A percentile compares a stretch with the other conserved stretches of the same genome.
Conservation (phyloP, 1,284 basidiomycete species). For the Vanrija sp. region DNA sequence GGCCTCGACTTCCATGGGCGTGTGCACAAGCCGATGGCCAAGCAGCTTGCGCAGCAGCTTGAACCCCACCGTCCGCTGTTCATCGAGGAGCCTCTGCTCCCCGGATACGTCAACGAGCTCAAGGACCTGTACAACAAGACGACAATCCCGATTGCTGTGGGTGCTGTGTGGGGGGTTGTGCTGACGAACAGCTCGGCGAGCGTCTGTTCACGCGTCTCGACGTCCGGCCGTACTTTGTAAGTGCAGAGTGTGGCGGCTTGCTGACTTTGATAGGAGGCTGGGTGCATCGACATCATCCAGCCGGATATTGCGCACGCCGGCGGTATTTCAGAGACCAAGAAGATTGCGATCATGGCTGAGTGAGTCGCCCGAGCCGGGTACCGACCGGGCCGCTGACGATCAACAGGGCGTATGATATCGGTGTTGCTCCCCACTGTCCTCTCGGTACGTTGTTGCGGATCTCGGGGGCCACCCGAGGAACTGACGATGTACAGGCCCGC, state of each 20-base stretch:
- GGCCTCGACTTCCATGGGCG: conserved; percentile 54
- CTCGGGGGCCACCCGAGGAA: background rate
- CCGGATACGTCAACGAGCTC: conserved; percentile 50
- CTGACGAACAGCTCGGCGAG: conserved; percentile 57
- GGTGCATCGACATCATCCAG: conserved; percentile 67
- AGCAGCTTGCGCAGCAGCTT: conserved; percentile 64
- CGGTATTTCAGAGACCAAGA: conserved; percentile 68
- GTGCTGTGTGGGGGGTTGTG: conserved; percentile 3
- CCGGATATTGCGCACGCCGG: conserved; percentile 61
- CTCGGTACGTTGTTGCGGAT: conserved; percentile 19
- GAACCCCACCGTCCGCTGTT: conserved; percentile 66
- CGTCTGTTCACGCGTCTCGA: conserved; percentile 65
- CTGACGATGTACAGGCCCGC: conserved; percentile 53
- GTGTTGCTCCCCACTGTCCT: conserved; percentile 51
- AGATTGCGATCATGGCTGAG: conserved; percentile 67
- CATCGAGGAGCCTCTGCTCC: conserved; percentile 70
- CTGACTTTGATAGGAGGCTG: conserved; percentile 50
- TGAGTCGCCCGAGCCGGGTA: conserved; percentile 6
- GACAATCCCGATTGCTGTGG: conserved; percentile 51
- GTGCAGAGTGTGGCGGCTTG: background rate
- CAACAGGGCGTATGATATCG: conserved; percentile 48
- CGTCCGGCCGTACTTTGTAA: conserved; percentile 59
- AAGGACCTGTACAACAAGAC: conserved; percentile 52
- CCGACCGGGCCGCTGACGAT: background rate
- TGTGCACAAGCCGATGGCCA: conserved; percentile 71